Base-by-base conservation (phyloP, 106 monocot species). In the Phalaenopsis equestris region DNA sequence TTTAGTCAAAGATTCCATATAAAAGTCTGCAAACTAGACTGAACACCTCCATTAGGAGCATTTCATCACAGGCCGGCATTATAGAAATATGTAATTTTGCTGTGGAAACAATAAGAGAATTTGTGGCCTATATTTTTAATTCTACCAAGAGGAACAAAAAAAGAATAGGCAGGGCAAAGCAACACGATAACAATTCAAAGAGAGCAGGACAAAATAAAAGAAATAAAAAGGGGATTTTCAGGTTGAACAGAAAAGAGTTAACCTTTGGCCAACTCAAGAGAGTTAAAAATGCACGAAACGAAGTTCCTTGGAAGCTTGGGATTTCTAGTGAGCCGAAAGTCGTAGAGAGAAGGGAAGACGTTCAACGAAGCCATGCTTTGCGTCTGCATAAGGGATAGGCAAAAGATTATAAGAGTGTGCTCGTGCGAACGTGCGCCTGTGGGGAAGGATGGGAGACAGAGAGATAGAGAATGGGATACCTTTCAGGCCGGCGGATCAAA, bases 331-430 rank as follows among this genome's bases (percentile, higher is more conserved):
- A 84, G 42, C 43, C 82, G 81, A 82, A 90, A 95, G 49, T 90
- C 87, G 89, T 82, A 89, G 24, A 86, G 79, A 16, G 82, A 86
- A 12, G 90, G 82, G 55, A 86, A 39, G 39, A 84, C 76, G 79
- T 75, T 75, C 75, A 95, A 72, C 41, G 87, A 84, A 75, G 61
- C 82, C 95, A 90, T 92, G 68, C 36, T 23, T 68, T 17, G 37
- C 72, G 49, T 46, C 21, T 5, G 11, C 12, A 21, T 8, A 36
- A 4, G 8, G n/a, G 17, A 10, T 16, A 42, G 37, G 58, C 15
- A 2, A 16, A 4, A 17, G 2, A 70, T 17, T 41, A 41, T 42
- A 42, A 42, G 11, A 11, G 41, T 2, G 8, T 73, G 72, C 14
- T 41, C 72, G 39, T 15, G 72, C 41, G 41, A 16, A 6, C 16